Conservation (phyloP, 805 yeast species). For the Kluyveromyces wickerhamii region DNA sequence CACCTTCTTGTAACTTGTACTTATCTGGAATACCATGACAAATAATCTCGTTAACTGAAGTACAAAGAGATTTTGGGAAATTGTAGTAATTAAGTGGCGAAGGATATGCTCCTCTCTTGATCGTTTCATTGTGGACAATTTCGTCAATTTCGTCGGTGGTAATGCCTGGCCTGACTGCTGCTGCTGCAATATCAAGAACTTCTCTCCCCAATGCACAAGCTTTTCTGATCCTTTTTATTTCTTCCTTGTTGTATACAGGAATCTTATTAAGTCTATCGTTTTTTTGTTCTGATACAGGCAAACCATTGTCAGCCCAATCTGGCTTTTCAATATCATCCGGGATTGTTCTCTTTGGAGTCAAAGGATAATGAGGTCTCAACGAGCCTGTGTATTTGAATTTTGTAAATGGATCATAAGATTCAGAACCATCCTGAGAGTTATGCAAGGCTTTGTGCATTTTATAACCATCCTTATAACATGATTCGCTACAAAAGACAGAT, state of each 20-base stretch:
- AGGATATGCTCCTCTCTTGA: conserved; percentile 86
- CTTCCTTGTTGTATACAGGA: conserved; percentile 54
- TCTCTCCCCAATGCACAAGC: conserved; percentile 79
- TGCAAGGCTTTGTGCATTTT: conserved; percentile 70
- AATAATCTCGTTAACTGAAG: conserved; percentile 88
- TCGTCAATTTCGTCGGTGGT: conserved; percentile 90
- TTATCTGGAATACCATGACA: conserved; percentile 98
- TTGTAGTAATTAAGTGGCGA: conserved; percentile 91
- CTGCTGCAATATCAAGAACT: conserved; percentile 82
- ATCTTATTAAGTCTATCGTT: conserved; percentile 64
- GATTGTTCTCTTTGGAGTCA: conserved; percentile 60
- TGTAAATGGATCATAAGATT: conserved; percentile 79
- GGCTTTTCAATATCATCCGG: conserved; percentile 69
- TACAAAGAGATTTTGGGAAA: conserved; percentile 87
- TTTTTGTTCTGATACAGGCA: conserved; percentile 68
- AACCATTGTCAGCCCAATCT: conserved; percentile 77
- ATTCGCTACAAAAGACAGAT: conserved; percentile 70
- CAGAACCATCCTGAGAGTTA: conserved; percentile 46
- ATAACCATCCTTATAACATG: conserved; percentile 72
- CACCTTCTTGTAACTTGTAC: conserved; percentile 83
- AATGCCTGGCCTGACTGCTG: conserved; percentile 74
- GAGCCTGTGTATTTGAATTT: conserved; percentile 65
- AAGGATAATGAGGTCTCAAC: conserved; percentile 73
- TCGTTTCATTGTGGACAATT: conserved; percentile 79
- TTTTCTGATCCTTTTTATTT: conserved; percentile 63